Evolutionary conservation across 2,329 filamentous ascomycete species (phyloP).

Genomic region (Eutypa lata): DNA sequence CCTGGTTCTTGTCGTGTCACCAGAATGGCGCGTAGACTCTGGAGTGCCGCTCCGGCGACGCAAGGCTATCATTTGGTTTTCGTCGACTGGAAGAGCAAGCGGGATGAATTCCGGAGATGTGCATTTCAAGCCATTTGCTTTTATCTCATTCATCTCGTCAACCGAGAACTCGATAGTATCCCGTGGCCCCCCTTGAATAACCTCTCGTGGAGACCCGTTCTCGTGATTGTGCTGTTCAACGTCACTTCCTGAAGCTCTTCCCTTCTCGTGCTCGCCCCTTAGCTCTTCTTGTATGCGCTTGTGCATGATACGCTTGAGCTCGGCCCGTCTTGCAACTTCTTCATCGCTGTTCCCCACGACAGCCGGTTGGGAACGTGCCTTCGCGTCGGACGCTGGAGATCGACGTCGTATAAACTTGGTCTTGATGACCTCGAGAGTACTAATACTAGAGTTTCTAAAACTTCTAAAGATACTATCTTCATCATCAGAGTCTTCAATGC

Average conservation of each 20-base stretch:
- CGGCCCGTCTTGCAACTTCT: conserved; percentile 52
- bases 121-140: conserved; percentile 3
- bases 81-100: conserved; percentile 5
- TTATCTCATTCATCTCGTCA: conserved; percentile 14
- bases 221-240: conserved; percentile 20
- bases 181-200: conserved; percentile 41
- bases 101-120: conserved; percentile 4
- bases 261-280: conserved; percentile 40
- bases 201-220: conserved; percentile 21
- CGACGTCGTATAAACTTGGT: conserved; percentile 43
- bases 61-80: conserved; percentile 5
- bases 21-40: conserved; percentile 5
- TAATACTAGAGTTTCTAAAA: conserved; percentile 25
- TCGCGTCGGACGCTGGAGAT: conserved; percentile 40
- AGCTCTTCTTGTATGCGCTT: conserved; percentile 58
- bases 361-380: conserved; percentile 37
- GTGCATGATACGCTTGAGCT: conserved; percentile 52
- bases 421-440: conserved; percentile 43
- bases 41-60: conserved; percentile 15
- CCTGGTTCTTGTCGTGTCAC: conserved; percentile 7
- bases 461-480: conserved; percentile 14
- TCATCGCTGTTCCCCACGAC: conserved; percentile 45
- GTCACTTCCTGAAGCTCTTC: conserved; percentile 28
- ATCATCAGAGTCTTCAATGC: conserved; percentile 36
- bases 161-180: conserved; percentile 48